phyloP scores from a whole-genome alignment of 768 basidiomycete genomes.

The Ramaria sp. region DNA sequence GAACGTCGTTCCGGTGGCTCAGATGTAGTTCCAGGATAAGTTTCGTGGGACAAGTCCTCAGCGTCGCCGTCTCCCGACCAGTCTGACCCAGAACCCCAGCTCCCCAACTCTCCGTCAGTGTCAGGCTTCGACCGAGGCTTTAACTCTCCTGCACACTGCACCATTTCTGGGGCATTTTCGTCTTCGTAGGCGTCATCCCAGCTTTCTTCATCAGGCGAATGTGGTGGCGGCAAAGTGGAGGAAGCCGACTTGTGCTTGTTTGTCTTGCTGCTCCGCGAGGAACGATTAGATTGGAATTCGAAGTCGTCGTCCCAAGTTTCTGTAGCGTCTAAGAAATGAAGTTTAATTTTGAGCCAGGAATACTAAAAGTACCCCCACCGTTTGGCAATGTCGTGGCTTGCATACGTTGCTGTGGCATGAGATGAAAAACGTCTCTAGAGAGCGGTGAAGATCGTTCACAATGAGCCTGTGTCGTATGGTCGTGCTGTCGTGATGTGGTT shows the following conservation, averaged over 20 bases:
- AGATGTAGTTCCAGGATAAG: neutral
- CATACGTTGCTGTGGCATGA: neutral
- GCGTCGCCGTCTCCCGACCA: conserved; percentile 3
- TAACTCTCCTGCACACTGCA: neutral
- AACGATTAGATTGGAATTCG: conserved; percentile 37
- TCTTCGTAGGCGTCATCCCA: conserved; percentile 9
- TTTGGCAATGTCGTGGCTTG: neutral
- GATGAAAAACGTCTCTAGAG: neutral
- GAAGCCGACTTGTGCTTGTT: neutral
- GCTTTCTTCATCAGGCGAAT: neutral
- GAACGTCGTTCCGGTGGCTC: neutral
- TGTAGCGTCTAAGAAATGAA: conserved; percentile 27
- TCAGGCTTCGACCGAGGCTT: neutral
- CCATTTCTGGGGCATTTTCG: neutral
- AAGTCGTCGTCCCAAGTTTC: conserved; percentile 84
- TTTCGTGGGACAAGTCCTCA: conserved; percentile 3
- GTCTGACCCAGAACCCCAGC: conserved; percentile 6
- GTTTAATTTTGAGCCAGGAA: neutral
- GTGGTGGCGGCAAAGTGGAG: neutral
- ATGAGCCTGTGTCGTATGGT: neutral
- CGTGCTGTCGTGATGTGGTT: neutral
- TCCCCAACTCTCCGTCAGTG: neutral
- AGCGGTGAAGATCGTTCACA: neutral
- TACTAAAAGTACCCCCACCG: neutral
- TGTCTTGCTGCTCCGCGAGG: neutral